phyloP scores from a whole-genome alignment of 164 flowering plant genomes.

The Berberis vulgaris region DNA sequence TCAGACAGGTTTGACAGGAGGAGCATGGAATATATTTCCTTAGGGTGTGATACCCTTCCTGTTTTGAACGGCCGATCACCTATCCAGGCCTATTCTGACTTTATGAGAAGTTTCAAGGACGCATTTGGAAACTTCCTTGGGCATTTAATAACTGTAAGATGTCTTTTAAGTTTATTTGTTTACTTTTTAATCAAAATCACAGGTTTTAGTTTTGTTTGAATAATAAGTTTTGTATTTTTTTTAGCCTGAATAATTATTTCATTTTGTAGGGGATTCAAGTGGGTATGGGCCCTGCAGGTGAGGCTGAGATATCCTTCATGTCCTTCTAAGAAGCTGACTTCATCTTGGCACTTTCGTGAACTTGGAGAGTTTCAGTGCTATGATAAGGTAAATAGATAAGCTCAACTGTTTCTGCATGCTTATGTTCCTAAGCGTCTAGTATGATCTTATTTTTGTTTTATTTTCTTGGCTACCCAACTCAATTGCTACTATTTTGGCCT shows the following conservation, averaged over 20 bases:
- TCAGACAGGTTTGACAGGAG: slow-evolving; percentile 59
- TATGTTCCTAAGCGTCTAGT: too few species aligned
- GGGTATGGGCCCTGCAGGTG: slow-evolving; percentile 82
- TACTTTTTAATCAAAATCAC: too few species aligned
- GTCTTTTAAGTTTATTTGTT: too few species aligned
- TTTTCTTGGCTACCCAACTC: background rate
- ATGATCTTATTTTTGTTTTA: background rate
- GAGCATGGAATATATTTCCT: slow-evolving; percentile 51
- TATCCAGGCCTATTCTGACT: slow-evolving; percentile 61
- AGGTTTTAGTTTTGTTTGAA: too few species aligned
- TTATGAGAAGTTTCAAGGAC: slow-evolving; percentile 56
- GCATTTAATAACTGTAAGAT: slow-evolving; percentile 37
- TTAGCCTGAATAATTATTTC: background rate
- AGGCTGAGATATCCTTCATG: slow-evolving; percentile 62
- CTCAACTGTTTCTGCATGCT: background rate
- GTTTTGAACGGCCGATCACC: slow-evolving; percentile 60
- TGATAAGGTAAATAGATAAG: slow-evolving; percentile 45
- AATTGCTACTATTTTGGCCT: background rate
- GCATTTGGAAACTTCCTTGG: slow-evolving; percentile 48
- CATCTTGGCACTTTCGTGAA: slow-evolving; percentile 34
- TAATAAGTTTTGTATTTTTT: too few species aligned
- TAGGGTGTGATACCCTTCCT: slow-evolving; percentile 64
- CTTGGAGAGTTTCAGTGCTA: slow-evolving; percentile 74
- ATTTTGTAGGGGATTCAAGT: slow-evolving; percentile 54
- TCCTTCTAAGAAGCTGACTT: slow-evolving; percentile 30